Base-by-base conservation (phyloP, 495 filamentous ascomycete genomes). In the Lasiosphaeria hispida region DNA sequence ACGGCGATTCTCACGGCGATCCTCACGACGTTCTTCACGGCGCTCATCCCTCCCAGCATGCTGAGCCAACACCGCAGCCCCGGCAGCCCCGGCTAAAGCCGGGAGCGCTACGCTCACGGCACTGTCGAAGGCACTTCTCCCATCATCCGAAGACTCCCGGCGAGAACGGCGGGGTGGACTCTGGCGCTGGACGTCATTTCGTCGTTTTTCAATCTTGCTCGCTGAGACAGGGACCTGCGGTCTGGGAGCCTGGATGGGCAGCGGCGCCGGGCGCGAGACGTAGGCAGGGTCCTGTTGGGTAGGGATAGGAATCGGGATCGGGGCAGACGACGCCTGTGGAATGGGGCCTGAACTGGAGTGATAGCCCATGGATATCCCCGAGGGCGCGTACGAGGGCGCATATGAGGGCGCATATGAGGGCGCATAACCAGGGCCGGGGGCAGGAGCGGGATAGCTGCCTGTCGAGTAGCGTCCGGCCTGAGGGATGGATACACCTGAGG, bases 171-270 rank as follows among this genome's bases (percentile, higher is more conserved):
- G 37, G 14, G 15, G 33, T 37, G 9, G 51, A 54, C 54, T 30
- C 23, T 55, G 43, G 18, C 35, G 57, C 48, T 65, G 63, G 2
- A 51, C 51, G 0, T 18, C 57, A 4, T 57, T 49, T 14, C 55
- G 60, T 34, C 67, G 59, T 23, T 76, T 66, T 14, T 78, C 75
- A 35, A 77, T 62, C n/a, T 74, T 66, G 33, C 66, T 73, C 7
- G 64, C 68, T n/a, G 74, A 72, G 7, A 78, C 68, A 3, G 75
- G 72, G 9, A 68, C 63, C 45, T 72, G 66, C 11, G 77, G 77
- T 53, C 69, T 75, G 7, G 77, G 77, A 8, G 77, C 78, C 52
- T 73, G 83, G 67, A 75, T 80, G 52, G 61, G 66, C 43, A 72
- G 66, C 49, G 66, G 72, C 58, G 37, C 71, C 5, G 75, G 72